Evolutionary conservation across 805 yeast species (phyloP).

Genomic region (Metschnikowia kofuensis): DNA sequence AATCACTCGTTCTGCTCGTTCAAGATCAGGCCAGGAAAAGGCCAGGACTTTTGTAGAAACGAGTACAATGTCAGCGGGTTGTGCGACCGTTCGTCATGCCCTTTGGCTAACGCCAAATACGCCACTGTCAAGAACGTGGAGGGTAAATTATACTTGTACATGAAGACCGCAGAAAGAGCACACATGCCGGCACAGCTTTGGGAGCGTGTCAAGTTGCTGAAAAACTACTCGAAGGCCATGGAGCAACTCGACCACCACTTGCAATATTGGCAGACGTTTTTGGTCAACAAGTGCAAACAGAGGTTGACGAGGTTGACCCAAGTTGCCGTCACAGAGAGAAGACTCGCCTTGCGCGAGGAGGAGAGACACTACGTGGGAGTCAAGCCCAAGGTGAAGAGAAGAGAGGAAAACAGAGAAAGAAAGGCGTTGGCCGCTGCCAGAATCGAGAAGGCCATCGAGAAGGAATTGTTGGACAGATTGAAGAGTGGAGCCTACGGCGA

Average conservation of each 20-base stretch:
- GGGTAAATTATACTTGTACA: constrained; percentile 79
- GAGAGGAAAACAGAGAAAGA: constrained; percentile 92
- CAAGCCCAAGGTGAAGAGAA: constrained; percentile 89
- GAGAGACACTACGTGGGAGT: constrained; percentile 93
- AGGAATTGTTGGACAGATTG: constrained; percentile 88
- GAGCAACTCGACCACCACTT: constrained; percentile 85
- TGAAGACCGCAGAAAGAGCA: constrained; percentile 97
- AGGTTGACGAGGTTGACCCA: constrained; percentile 92
- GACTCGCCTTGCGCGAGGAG: constrained; percentile 84
- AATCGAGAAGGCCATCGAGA: constrained; percentile 94
- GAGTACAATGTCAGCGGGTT: constrained; percentile 95
- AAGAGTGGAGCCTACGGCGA: constrained; percentile 99
- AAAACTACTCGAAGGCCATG: constrained; percentile 84
- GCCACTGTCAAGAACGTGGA: constrained; percentile 82
- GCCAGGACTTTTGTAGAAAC: constrained; percentile 90
- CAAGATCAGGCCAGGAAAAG: constrained; percentile 83
- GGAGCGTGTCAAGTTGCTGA: constrained; percentile 90
- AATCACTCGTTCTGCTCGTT: constrained; percentile 95
- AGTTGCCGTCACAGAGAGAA: constrained; percentile 91
- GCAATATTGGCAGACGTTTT: constrained; percentile 88
- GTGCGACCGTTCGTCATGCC: constrained; percentile 92
- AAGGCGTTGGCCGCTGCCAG: constrained; percentile 96
- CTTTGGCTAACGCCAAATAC: constrained; percentile 89
- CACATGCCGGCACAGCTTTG: constrained; percentile 92
- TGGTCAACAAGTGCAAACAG: constrained; percentile 92